These are phyloP conservation scores for Alnus rubra DNA, from an alignment of 306 rosid genomes.

Conservation along the genomic window DNA sequence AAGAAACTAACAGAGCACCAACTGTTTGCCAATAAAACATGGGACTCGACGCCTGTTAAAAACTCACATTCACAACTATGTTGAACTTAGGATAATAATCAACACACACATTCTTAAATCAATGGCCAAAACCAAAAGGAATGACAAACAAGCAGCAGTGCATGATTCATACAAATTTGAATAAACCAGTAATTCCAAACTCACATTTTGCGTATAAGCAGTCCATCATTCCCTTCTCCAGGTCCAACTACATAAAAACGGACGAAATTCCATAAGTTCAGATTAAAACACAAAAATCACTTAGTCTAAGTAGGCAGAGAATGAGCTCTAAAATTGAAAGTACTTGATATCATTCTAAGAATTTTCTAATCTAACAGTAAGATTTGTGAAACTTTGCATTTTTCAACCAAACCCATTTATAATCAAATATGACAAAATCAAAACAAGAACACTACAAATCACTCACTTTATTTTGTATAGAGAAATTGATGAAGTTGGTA, in stretches of 20 bases:
- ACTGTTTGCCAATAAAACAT: background rate
- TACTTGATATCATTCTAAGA: background rate
- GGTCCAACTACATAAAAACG: slow-evolving; percentile 63
- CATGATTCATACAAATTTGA: background rate
- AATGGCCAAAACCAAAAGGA: background rate
- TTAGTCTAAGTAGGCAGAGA: background rate
- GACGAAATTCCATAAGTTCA: slow-evolving; percentile 17
- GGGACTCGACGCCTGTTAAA: background rate
- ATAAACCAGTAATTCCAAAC: slow-evolving; percentile 27
- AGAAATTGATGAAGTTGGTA: slow-evolving; percentile 95
- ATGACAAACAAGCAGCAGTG: background rate
- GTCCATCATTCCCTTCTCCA: slow-evolving; percentile 96
- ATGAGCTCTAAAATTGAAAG: background rate
- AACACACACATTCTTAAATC: background rate
- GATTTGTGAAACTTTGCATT: background rate
- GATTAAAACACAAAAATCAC: background rate
- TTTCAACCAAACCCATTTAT: background rate
- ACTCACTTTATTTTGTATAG: slow-evolving; percentile 88
- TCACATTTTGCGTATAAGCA: slow-evolving; percentile 96
- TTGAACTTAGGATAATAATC: background rate
- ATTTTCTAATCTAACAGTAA: background rate
- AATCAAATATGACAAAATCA: background rate
- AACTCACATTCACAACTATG: background rate
- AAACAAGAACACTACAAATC: background rate
- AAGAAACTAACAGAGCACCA: background rate